Conservation (phyloP, 352 stramenopile genomes). For the Globisporangium canariense region DNA sequence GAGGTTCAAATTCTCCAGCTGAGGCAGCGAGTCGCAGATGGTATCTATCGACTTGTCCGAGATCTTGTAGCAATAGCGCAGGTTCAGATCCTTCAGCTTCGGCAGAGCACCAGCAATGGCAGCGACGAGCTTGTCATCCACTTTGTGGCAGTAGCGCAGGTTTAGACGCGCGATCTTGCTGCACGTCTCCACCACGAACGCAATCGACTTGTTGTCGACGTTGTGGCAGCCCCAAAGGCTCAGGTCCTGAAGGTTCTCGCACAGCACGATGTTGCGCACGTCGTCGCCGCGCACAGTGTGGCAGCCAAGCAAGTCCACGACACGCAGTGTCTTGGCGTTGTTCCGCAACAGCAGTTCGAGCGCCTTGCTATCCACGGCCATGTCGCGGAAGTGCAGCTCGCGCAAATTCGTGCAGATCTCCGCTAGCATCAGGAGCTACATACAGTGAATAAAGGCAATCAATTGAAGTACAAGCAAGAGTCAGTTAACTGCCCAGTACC, state of each 20-base stretch:
- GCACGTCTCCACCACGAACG: conserved; percentile 49
- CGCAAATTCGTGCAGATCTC: conserved; percentile 43
- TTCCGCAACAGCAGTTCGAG: conserved; percentile 42
- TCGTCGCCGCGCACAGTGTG: conserved; percentile 62
- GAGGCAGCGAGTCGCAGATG: conserved; percentile 44
- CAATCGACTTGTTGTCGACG: conserved; percentile 67
- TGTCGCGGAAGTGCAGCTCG: conserved; percentile 68
- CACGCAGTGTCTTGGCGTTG: conserved; percentile 47
- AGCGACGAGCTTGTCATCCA: conserved; percentile 70
- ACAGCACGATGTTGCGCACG: conserved; percentile 41
- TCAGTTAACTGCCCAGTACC: neutral
- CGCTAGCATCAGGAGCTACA: conserved; percentile 32
- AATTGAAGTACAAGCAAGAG: neutral
- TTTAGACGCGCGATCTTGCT: conserved; percentile 51
- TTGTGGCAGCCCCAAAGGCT: conserved; percentile 78
- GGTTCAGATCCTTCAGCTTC: conserved; percentile 63
- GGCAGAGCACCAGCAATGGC: conserved; percentile 43
- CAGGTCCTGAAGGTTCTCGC: conserved; percentile 47
- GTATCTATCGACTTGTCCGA: conserved; percentile 57
- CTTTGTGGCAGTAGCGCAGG: conserved; percentile 81
- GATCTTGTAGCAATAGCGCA: conserved; percentile 88
- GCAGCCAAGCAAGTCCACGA: conserved; percentile 75
- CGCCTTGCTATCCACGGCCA: conserved; percentile 54
- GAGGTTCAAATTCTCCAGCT: conserved; percentile 67
- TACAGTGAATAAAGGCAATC: conserved; percentile 1